Evolutionary conservation across 305 asterid genomes (phyloP).

Genomic region (Fraxinus nigra): DNA sequence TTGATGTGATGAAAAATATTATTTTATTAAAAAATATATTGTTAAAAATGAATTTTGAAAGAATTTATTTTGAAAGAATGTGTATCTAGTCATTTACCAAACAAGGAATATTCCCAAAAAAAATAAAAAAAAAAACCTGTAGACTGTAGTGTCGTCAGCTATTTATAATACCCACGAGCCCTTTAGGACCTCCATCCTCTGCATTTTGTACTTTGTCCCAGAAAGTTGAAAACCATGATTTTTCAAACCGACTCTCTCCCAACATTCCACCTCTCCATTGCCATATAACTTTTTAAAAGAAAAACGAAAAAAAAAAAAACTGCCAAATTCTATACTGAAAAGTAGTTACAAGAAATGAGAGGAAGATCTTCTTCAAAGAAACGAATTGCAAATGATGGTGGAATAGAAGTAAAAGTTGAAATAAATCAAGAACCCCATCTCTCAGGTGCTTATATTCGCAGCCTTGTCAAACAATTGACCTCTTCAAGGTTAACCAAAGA

Average conservation of each 20-base stretch:
- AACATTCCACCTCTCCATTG: neutral
- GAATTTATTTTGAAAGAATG: too few relatives aligned
- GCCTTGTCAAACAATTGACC: slow-evolving; percentile 83
- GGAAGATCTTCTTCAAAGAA: slow-evolving; percentile 69
- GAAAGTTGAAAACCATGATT: slow-evolving; percentile 32
- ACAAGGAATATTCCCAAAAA: slow-evolving; percentile 26
- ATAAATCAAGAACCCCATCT: slow-evolving; percentile 58
- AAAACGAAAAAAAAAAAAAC: neutral
- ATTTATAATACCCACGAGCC: slow-evolving; percentile 74
- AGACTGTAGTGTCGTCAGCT: slow-evolving; percentile 51
- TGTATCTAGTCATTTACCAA: slow-evolving; percentile 18
- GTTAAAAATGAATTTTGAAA: too few relatives aligned
- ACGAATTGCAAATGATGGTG: slow-evolving; percentile 31
- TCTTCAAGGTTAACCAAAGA: slow-evolving; percentile 65
- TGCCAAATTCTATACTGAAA: neutral
- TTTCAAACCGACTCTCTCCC: neutral
- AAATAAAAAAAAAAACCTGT: neutral
- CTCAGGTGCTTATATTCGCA: slow-evolving; percentile 90
- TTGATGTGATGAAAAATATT: too few relatives aligned
- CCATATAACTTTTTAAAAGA: neutral
- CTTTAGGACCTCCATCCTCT: slow-evolving; percentile 54
- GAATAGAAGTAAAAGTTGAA: slow-evolving; percentile 38
- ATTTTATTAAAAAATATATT: too few relatives aligned
- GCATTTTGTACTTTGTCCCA: slow-evolving; percentile 67
- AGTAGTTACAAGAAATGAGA: slow-evolving; percentile 43